Percentiles rank a stretch among this genome's conserved stretches.
phyloP scores from a whole-genome alignment of 352 stramenopile genomes.

The Pythium periplocum region DNA sequence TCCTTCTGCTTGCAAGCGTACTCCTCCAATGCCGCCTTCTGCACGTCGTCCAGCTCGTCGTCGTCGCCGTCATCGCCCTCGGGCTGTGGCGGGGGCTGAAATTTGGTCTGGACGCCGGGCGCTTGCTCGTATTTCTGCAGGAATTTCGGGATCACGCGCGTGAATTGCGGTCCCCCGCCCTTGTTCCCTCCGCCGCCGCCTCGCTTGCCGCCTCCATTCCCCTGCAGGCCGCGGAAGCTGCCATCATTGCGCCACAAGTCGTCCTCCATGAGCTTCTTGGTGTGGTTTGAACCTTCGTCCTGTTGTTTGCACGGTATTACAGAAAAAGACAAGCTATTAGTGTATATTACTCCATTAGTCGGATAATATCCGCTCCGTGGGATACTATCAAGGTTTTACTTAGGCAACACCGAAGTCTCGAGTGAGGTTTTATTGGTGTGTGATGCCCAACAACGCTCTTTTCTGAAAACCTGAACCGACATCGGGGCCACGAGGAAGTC shows the following conservation, averaged over 20 bases:
- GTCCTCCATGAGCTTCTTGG: conserved; percentile 36
- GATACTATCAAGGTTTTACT: no score
- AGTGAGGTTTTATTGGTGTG: no score
- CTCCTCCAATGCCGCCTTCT: conserved; percentile 68
- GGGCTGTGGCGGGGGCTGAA: conserved; percentile 34
- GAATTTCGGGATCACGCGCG: conserved; percentile 80
- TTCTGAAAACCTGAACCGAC: no score
- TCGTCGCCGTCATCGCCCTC: conserved; percentile 45
- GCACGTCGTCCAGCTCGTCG: conserved; percentile 73
- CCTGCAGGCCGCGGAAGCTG: conserved; percentile 54
- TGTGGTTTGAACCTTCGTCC: neutral
- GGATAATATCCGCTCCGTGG: no score
- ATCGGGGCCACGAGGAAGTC: no score
- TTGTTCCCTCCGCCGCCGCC: conserved; percentile 18
- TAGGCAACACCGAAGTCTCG: no score
- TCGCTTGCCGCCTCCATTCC: conserved; percentile 14
- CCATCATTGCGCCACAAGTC: conserved; percentile 67
- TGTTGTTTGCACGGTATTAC: neutral
- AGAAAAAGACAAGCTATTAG: no score
- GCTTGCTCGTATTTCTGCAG: conserved; percentile 62
- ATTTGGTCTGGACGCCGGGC: conserved; percentile 62
- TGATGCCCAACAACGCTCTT: no score
- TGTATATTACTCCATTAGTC: no score
- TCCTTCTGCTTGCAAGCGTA: conserved; percentile 50
- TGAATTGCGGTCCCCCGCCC: conserved; percentile 66